Conservation (phyloP, 2,329 filamentous ascomycete species). For the Ophiostoma ulmi region DNA sequence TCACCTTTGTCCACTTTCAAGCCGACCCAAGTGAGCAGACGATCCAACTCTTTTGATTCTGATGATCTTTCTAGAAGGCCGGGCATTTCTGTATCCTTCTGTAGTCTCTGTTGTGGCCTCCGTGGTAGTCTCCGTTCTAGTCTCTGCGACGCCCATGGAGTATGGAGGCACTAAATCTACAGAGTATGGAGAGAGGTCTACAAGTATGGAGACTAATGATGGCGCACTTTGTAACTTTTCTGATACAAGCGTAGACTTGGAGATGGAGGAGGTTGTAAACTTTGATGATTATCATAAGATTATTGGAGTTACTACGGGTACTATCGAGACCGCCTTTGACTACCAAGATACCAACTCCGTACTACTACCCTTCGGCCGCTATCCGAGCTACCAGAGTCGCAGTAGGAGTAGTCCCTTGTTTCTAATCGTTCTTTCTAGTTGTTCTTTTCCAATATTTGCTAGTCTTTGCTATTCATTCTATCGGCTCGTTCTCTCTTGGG, state of each 20-base stretch:
- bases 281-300: neutral
- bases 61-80: conserved; percentile 3
- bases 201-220: neutral
- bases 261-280: neutral
- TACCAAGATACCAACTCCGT: neutral
- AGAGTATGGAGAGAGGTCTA: neutral
- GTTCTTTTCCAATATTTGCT: neutral
- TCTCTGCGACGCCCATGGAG: neutral
- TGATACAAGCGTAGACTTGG: conserved; percentile 8
- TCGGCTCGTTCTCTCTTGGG: neutral
- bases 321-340: neutral
- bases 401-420: conserved; percentile 2
- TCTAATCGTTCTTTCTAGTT: neutral
- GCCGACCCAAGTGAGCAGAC: conserved; percentile 3
- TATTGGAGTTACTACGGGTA: neutral
- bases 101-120: conserved; percentile 1
- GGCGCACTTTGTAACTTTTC: conserved; percentile 12
- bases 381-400: conserved; percentile 3
- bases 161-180: neutral
- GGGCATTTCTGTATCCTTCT: neutral
- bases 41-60: neutral
- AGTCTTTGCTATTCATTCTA: neutral
- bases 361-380: neutral
- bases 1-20: conserved; percentile 4
- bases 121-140: neutral